Percentiles rank a stretch among this genome's conserved stretches.
Evolutionary conservation across 352 stramenopile genomes (phyloP).

Genomic region (Chrysophaeum taylorii): DNA sequence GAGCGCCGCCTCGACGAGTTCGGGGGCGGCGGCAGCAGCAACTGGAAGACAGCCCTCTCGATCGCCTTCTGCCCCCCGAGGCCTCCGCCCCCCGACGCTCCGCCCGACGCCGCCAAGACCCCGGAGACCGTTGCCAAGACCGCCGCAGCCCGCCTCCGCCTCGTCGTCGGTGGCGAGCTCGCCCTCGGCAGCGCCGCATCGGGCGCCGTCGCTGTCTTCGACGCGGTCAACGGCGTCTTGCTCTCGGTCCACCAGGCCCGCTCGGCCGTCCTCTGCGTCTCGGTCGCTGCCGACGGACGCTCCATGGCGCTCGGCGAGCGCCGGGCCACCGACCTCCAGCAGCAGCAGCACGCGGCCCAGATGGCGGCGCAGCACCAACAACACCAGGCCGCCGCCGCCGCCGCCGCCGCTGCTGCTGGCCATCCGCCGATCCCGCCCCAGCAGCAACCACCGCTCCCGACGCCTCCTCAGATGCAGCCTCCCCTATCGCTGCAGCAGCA

Average conservation of each 20-base stretch:
- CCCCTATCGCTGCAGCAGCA: too few relatives aligned
- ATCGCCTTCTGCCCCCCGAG: background rate
- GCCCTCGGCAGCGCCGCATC: background rate
- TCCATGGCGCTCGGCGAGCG: background rate
- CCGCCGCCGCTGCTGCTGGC: too few relatives aligned
- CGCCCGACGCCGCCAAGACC: too few relatives aligned
- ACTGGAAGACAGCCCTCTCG: background rate
- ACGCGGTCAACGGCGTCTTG: background rate
- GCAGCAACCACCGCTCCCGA: too few relatives aligned
- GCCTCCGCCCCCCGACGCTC: too few relatives aligned
- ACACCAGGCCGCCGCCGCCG: too few relatives aligned
- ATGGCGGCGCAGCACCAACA: background rate
- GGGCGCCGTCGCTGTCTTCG: constrained; percentile 12
- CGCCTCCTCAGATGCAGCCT: too few relatives aligned
- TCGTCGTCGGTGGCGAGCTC: constrained; percentile 10
- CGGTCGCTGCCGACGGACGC: background rate
- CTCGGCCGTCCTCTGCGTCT: background rate
- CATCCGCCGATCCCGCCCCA: too few relatives aligned
- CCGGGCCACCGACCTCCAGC: background rate
- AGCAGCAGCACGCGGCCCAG: background rate
- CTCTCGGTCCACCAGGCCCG: background rate
- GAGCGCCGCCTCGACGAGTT: background rate
- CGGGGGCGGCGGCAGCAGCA: background rate
- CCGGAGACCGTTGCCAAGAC: background rate
- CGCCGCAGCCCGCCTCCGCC: background rate